Evolutionary conservation across 306 rosid genomes (phyloP).

Genomic region (Cucurbita maxima): DNA sequence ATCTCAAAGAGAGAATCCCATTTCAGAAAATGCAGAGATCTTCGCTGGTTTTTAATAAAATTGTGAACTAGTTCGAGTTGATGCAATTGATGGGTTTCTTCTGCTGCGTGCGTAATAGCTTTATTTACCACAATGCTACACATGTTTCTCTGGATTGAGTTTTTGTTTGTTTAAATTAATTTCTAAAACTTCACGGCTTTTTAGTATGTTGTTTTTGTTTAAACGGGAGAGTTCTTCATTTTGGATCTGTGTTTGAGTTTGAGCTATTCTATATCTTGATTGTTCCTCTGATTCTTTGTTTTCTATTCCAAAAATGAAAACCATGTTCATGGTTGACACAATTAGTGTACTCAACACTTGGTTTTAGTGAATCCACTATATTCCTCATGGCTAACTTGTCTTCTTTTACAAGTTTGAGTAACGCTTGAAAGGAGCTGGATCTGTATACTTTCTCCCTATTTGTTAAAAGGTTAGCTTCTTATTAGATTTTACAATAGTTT

Average conservation of each 20-base stretch:
- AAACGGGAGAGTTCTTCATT: neutral
- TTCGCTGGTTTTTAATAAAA: neutral
- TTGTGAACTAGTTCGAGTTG: neutral
- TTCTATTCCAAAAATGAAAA: too few species aligned
- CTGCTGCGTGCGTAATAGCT: neutral
- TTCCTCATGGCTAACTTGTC: neutral
- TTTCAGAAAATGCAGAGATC: neutral
- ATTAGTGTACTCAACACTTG: neutral
- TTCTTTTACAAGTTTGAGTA: neutral
- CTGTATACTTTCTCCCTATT: neutral
- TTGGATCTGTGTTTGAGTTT: neutral
- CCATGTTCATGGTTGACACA: neutral
- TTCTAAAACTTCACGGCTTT: neutral
- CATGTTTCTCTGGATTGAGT: neutral
- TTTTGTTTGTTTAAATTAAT: neutral
- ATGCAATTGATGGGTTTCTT: neutral
- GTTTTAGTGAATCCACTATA: neutral
- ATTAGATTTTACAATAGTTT: neutral
- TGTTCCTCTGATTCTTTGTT: too few species aligned
- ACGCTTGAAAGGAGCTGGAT: conserved; percentile 1
- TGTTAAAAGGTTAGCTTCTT: conserved; percentile 4
- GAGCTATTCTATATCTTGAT: too few species aligned
- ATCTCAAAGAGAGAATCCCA: neutral
- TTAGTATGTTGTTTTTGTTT: neutral
- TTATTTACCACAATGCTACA: neutral